Evolutionary conservation across 495 filamentous ascomycete genomes (phyloP).

Genomic region (Xylaria longipes): DNA sequence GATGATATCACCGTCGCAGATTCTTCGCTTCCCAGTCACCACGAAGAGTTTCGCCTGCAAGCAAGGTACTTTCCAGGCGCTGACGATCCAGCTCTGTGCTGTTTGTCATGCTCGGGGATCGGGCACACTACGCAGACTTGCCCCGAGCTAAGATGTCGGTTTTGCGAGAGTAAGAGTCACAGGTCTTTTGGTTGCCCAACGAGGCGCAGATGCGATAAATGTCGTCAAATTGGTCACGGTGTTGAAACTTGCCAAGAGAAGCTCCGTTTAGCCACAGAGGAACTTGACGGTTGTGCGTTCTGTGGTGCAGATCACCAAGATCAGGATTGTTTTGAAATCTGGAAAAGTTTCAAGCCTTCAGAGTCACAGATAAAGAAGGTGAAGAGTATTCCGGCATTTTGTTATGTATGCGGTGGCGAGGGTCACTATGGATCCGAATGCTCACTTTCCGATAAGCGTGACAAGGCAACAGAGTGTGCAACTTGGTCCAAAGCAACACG

Average conservation of each 20-base stretch:
- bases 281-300: conserved; percentile 44
- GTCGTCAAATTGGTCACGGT: conserved; percentile 48
- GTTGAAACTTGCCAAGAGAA: conserved; percentile 42
- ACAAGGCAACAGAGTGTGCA: conserved; percentile 26
- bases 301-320: conserved; percentile 45
- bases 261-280: conserved; percentile 38
- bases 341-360: conserved; percentile 43
- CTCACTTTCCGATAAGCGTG: conserved; percentile 27
- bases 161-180: conserved; percentile 44
- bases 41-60: conserved; percentile 37
- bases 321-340: conserved; percentile 43
- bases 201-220: conserved; percentile 46
- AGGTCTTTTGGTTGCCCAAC: conserved; percentile 44
- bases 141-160: conserved; percentile 41
- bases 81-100: conserved; percentile 38
- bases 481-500: conserved; percentile 46
- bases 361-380: conserved; percentile 40
- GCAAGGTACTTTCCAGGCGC: conserved; percentile 48
- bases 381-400: conserved; percentile 46
- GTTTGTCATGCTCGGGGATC: conserved; percentile 45
- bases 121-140: conserved; percentile 44
- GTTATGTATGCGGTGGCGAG: conserved; percentile 48
- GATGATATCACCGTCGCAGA: neutral
- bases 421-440: conserved; percentile 51
- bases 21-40: neutral